Percentiles rank a stretch among this genome's conserved stretches.
Evolutionary conservation across 2,329 filamentous ascomycete species (phyloP).

Genomic region (Colletotrichum noveboracense): DNA sequence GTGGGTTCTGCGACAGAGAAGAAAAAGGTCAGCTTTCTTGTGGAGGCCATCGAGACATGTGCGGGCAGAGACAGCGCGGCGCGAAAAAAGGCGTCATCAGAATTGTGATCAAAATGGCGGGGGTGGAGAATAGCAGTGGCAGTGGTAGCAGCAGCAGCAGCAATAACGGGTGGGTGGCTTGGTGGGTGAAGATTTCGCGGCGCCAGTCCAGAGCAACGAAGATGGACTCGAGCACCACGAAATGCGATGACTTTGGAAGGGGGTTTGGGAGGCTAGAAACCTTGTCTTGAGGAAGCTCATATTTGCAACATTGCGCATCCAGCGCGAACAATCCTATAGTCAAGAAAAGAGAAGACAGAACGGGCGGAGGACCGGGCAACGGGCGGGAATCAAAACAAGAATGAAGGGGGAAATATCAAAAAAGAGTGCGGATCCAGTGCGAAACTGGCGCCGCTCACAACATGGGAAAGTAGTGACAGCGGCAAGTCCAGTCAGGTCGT

Average conservation of each 20-base stretch:
- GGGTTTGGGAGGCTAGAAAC: constrained; percentile 27
- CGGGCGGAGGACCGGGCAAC: constrained; percentile 11
- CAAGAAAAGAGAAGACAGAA: constrained; percentile 6
- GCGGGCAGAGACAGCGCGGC: not conserved
- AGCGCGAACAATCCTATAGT: constrained; percentile 8
- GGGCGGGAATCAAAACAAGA: constrained; percentile 1
- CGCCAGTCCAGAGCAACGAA: not conserved
- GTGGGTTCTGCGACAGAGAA: constrained; percentile 50
- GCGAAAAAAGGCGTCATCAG: not conserved
- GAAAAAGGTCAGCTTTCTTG: constrained; percentile 18
- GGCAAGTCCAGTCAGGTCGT: not conserved
- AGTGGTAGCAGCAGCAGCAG: not conserved
- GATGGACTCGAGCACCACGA: not conserved
- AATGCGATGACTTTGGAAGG: constrained; percentile 7
- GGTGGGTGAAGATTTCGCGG: constrained; percentile 16
- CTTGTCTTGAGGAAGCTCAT: constrained; percentile 52
- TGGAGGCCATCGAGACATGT: not conserved
- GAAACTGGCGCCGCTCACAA: constrained; percentile 17
- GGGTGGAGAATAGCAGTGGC: constrained; percentile 18
- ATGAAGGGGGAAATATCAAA: constrained; percentile 3
- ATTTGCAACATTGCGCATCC: constrained; percentile 40
- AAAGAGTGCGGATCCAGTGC: constrained; percentile 17
- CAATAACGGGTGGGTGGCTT: not conserved
- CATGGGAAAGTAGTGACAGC: constrained; percentile 21
- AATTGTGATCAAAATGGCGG: constrained; percentile 9